Percentiles rank a stretch among this genome's conserved stretches.
phyloP scores from a whole-genome alignment of 1,284 basidiomycete genomes.

The Entoloma clypeatum region DNA sequence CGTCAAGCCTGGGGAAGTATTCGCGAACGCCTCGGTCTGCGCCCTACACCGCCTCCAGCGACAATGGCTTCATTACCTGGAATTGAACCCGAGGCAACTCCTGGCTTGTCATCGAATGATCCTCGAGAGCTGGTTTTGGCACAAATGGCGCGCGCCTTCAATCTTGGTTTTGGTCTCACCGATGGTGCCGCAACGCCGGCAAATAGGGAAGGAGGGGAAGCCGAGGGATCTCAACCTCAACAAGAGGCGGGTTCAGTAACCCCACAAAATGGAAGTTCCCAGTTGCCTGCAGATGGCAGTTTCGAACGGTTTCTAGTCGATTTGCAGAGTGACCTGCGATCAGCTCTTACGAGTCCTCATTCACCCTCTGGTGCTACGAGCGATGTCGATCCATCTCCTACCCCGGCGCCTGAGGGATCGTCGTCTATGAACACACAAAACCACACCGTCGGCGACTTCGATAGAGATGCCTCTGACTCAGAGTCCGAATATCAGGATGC shows the following conservation, averaged over 20 bases:
- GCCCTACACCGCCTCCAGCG: constrained; percentile 20
- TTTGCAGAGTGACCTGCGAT: constrained; percentile 63
- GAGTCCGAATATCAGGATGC: constrained; percentile 27
- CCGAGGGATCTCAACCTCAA: too few species aligned
- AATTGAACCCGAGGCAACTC: constrained; percentile 3
- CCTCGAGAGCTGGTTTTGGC: constrained; percentile 62
- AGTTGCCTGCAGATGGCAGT: constrained; percentile 58
- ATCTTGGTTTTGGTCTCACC: constrained; percentile 59
- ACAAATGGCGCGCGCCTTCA: constrained; percentile 74
- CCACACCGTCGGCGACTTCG: constrained; percentile 19
- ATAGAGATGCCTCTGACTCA: constrained; percentile 27
- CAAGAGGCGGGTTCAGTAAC: too few species aligned
- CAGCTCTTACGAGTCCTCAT: constrained; percentile 41
- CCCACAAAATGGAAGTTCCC: neutral
- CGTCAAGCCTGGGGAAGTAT: constrained; percentile 63
- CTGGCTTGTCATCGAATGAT: constrained; percentile 33
- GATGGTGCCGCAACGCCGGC: neutral
- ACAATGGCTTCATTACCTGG: constrained; percentile 9
- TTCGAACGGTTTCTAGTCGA: constrained; percentile 76
- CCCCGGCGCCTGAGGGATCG: constrained; percentile 1
- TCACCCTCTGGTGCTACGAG: constrained; percentile 13
- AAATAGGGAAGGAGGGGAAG: neutral
- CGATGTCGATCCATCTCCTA: constrained; percentile 1
- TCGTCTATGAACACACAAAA: constrained; percentile 10
- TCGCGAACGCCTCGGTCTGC: constrained; percentile 58